A percentile compares a stretch with the other conserved stretches of the same genome.
These are phyloP conservation scores for Nephelium lappaceum DNA, from an alignment of 345 rosid genomes.

Conservation along the genomic window DNA sequence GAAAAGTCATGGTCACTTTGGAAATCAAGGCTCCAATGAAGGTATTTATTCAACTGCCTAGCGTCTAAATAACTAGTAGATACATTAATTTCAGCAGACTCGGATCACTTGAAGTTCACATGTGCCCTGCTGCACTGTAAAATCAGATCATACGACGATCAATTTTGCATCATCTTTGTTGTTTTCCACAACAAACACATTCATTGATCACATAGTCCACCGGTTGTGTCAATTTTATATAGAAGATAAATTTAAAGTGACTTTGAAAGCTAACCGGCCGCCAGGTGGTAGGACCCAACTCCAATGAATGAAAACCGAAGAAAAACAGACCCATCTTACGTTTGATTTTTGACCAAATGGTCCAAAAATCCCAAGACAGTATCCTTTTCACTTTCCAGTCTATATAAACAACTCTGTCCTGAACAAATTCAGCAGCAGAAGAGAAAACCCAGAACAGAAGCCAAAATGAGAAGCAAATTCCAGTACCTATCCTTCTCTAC, in stretches of 20 bases:
- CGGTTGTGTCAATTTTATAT: neutral
- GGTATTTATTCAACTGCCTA: neutral
- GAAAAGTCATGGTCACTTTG: neutral
- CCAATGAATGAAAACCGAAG: neutral
- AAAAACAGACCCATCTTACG: neutral
- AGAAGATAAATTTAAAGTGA: neutral
- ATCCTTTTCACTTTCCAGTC: slow-evolving; percentile 1
- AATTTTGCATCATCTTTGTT: neutral
- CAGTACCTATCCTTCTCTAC: slow-evolving; percentile 18
- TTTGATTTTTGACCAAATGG: neutral
- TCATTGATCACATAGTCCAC: neutral
- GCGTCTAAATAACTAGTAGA: slow-evolving; percentile 1
- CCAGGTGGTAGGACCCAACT: neutral
- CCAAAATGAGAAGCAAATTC: slow-evolving; percentile 25
- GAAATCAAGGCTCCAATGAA: neutral
- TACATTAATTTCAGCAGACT: neutral
- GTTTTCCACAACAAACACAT: neutral
- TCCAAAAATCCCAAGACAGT: neutral
- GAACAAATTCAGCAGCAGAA: neutral
- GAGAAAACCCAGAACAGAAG: neutral
- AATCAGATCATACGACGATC: neutral
- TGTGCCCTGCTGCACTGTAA: slow-evolving; percentile 3
- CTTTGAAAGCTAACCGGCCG: neutral
- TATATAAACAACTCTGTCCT: neutral
- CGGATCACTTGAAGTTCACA: slow-evolving; percentile 23